phyloP scores from a whole-genome alignment of 208 protist genomes.

The Crithidia fasciculata region DNA sequence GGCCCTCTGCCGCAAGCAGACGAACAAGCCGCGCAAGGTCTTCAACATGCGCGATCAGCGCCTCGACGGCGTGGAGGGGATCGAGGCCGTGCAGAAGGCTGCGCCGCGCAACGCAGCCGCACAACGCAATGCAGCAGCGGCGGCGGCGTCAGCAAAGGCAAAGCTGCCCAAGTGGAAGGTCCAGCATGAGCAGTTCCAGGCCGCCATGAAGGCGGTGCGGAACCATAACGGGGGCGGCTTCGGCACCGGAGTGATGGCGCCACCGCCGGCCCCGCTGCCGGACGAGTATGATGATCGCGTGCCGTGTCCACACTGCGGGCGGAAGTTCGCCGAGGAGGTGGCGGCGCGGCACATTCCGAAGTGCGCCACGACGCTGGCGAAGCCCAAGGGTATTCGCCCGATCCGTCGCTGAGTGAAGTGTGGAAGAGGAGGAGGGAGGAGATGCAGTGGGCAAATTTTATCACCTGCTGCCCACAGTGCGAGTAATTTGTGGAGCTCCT shows the following conservation, averaged over 20 bases:
- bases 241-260: conserved; percentile 23
- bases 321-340: conserved; percentile 85
- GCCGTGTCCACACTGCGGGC: conserved; percentile 87
- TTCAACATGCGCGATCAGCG: conserved; percentile 82
- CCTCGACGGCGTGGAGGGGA: conserved; percentile 76
- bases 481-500: background rate
- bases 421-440: conserved; percentile 19
- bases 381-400: conserved; percentile 83
- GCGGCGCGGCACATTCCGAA: conserved; percentile 91
- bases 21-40: conserved; percentile 57
- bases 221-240: conserved; percentile 38
- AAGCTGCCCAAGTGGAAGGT: conserved; percentile 92
- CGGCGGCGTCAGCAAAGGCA: conserved; percentile 31
- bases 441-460: background rate
- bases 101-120: conserved; percentile 8
- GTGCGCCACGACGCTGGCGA: conserved; percentile 86
- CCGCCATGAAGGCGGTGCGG: conserved; percentile 80
- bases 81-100: conserved; percentile 48
- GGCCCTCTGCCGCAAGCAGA: conserved; percentile 58
- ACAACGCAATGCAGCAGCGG: background rate
- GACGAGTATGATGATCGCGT: conserved; percentile 77
- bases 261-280: conserved; percentile 49
- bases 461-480: background rate
- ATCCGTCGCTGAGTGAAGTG: conserved; percentile 43
- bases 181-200: conserved; percentile 91